phyloP scores from a whole-genome alignment of 768 basidiomycete species.

The Amanita rubescens region DNA sequence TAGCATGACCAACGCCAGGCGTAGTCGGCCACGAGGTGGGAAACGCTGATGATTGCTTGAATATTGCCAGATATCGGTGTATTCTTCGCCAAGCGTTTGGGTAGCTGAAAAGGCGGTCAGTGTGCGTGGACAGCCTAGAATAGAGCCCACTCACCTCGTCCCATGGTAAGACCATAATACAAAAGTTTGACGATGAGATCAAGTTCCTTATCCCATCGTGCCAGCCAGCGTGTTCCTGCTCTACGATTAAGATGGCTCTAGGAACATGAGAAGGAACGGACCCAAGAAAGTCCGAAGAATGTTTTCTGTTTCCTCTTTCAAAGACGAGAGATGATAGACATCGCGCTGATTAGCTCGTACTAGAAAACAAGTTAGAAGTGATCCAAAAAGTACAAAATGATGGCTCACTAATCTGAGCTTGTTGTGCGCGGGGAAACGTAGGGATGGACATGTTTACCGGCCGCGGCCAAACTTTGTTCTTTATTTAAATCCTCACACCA shows the following conservation, averaged over 20 bases:
- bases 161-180: constrained; percentile 71
- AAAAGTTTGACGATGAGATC: constrained; percentile 58
- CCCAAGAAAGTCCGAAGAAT: constrained; percentile 76
- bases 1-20: constrained; percentile 54
- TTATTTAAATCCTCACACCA: constrained; percentile 5
- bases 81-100: constrained; percentile 88
- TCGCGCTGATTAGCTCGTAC: constrained; percentile 85
- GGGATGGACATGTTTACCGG: constrained; percentile 20
- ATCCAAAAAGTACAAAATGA: not conserved
- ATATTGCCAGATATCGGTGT: constrained; percentile 78
- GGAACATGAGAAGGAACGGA: constrained; percentile 23
- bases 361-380: constrained; percentile 22
- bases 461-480: constrained; percentile 10
- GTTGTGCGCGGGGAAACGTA: constrained; percentile 68
- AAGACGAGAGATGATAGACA: constrained; percentile 62
- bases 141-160: constrained; percentile 45
- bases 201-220: constrained; percentile 76
- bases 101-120: constrained; percentile 40
- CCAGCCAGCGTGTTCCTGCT: constrained; percentile 72
- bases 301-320: constrained; percentile 69
- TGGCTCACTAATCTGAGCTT: constrained; percentile 81
- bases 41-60: constrained; percentile 30
- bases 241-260: constrained; percentile 1
- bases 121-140: not conserved
- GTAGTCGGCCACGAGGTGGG: constrained; percentile 38